Conservation (phyloP, 176 grass and related monocot species). For the Rhynchospora pubera region DNA sequence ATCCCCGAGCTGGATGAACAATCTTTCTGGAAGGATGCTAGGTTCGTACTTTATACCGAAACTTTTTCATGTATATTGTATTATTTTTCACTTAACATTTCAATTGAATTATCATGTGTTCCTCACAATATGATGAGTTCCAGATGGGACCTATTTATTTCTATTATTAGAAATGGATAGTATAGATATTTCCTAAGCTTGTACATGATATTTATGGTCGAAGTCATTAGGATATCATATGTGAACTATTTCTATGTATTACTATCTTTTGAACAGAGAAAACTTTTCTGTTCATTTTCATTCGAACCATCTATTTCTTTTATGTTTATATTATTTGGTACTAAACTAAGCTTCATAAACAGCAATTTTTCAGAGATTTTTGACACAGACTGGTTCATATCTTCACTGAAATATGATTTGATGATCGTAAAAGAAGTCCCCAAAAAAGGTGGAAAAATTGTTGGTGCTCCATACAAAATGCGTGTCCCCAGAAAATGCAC, state of each 20-base stretch:
- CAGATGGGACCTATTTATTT: neutral
- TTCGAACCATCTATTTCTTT: neutral
- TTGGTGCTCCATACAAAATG: conserved; percentile 59
- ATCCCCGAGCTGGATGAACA: conserved; percentile 74
- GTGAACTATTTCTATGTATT: neutral
- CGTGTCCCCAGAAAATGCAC: conserved; percentile 92
- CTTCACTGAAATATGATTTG: conserved; percentile 64
- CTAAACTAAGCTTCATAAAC: neutral
- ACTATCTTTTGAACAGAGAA: neutral
- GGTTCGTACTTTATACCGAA: conserved; percentile 38
- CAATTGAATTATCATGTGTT: neutral
- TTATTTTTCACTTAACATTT: neutral
- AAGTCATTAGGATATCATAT: neutral
- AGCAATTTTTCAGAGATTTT: conserved; percentile 92
- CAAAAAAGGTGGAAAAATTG: conserved; percentile 41
- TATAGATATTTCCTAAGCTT: neutral
- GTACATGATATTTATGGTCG: neutral
- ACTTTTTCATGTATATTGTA: conserved; percentile 16
- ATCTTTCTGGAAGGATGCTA: conserved; percentile 94
- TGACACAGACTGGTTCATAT: conserved; percentile 83
- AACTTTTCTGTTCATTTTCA: neutral
- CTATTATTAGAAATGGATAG: neutral
- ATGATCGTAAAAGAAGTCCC: conserved; percentile 70
- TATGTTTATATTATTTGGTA: neutral
- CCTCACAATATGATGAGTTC: neutral